Evolutionary conservation across 768 basidiomycete genomes (phyloP), one percentile per base, ranked within the genome.

Genomic region (Mycena venus): DNA sequence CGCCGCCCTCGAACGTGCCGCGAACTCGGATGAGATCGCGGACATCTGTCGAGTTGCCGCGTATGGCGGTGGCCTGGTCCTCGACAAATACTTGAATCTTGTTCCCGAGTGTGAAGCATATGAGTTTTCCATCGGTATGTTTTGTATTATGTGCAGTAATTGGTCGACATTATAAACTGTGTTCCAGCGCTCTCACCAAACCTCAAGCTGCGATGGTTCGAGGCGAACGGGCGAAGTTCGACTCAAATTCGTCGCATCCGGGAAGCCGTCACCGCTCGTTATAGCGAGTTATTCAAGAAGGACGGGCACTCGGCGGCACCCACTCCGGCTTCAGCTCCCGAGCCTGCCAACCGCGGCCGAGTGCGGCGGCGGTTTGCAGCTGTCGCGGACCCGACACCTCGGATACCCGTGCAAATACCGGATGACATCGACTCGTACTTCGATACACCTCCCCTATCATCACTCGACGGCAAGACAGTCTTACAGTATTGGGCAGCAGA

Each of bases 21-120:
- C 62, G 19, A 36, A 63, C 8, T 55, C 51, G 15, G 29, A n/a
- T 17, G 64, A 59, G 1, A 23, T 72, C 34, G 53, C 62, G 11
- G 38, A 63, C n/a, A 59, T 72, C 5, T 72, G 62, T 42, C 70
- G 70, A 1, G 55, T 72, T 31, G 70, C 70, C 25, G 70, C 64
- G 2, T 59, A 66, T 21, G 70, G 53, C 32, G 70, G 70, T 31
- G 40, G 40, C 1, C 17, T 68, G 27, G 66, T 68, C 12, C 36
- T 55, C 14, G n/a, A 56, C 36, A 68, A 68, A 14, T 68, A 68
- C n/a, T 15, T 68, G 2, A 19, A 58, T 38, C 23, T 68, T 5
- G 27, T 68, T 40, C 66, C 66, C 7, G 21, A 38, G 21, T 68
- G 66, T 32, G 66, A 68, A 21, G 66, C 53, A 5, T 68, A 68